A percentile compares a stretch with the other conserved stretches of the same genome.
Conservation (phyloP, 345 rosid species). For the Eucalyptus polyanthemos region DNA sequence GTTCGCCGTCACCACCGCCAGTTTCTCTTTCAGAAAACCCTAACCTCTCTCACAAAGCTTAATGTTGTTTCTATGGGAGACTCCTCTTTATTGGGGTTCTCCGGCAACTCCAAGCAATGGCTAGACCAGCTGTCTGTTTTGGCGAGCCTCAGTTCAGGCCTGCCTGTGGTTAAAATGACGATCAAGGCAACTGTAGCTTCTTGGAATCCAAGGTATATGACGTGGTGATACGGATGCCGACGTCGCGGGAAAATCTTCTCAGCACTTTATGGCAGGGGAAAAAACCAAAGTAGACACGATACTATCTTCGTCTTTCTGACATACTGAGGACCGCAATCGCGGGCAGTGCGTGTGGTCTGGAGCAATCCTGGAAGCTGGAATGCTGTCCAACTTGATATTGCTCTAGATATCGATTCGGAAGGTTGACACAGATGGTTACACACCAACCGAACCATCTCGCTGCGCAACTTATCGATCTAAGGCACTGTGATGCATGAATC, state of each 20-base stretch:
- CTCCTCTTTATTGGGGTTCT: neutral
- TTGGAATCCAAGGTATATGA: neutral
- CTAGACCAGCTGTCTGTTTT: neutral
- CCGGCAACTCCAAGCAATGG: neutral
- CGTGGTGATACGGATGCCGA: neutral
- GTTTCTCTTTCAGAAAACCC: neutral
- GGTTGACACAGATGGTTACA: neutral
- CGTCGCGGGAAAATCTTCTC: neutral
- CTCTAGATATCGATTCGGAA: fast-evolving
- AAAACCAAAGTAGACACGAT: neutral
- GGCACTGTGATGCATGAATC: neutral
- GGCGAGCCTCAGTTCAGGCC: neutral
- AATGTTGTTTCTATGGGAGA: neutral
- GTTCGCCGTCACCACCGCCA: neutral
- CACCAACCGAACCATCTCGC: neutral
- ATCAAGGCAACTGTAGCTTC: neutral
- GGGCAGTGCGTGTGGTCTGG: neutral
- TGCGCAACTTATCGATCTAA: neutral
- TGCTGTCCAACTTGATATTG: neutral
- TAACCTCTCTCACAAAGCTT: neutral
- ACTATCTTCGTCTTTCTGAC: neutral
- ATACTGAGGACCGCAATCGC: neutral
- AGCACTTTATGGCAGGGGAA: neutral
- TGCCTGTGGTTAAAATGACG: neutral
- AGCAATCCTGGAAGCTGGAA: neutral